Evolutionary conservation across 179 eudicot species (phyloP).

Genomic region (Beta macrorhiza): DNA sequence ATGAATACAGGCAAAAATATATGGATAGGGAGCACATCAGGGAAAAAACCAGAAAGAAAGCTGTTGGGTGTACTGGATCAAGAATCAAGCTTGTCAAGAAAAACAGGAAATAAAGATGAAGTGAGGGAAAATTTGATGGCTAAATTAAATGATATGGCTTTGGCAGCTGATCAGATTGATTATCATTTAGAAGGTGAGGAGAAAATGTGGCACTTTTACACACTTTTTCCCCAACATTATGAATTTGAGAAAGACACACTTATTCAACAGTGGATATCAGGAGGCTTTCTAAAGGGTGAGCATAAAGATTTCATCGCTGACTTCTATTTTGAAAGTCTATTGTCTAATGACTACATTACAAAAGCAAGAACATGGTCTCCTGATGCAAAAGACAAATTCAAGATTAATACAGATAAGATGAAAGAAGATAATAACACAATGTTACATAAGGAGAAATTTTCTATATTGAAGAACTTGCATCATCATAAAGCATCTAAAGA

Average conservation of each 20-base stretch:
- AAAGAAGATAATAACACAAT: too few relatives aligned
- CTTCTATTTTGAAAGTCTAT: background rate
- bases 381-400: too few relatives aligned
- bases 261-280: background rate
- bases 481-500: background rate
- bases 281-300: conserved; percentile 16
- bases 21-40: too few relatives aligned
- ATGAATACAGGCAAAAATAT: too few relatives aligned
- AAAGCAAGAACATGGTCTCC: background rate
- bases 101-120: background rate
- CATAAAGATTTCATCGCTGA: background rate
- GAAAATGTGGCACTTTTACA: background rate
- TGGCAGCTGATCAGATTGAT: background rate
- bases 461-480: too few relatives aligned
- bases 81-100: too few relatives aligned
- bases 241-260: conserved; percentile 5
- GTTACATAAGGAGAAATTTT: too few relatives aligned
- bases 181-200: background rate
- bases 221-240: background rate
- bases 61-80: too few relatives aligned
- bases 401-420: too few relatives aligned
- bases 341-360: background rate
- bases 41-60: too few relatives aligned
- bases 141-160: background rate
- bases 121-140: background rate